These are phyloP conservation scores for Phytophthora vignae DNA, from an alignment of 352 stramenopile genomes.

Conservation along the genomic window DNA sequence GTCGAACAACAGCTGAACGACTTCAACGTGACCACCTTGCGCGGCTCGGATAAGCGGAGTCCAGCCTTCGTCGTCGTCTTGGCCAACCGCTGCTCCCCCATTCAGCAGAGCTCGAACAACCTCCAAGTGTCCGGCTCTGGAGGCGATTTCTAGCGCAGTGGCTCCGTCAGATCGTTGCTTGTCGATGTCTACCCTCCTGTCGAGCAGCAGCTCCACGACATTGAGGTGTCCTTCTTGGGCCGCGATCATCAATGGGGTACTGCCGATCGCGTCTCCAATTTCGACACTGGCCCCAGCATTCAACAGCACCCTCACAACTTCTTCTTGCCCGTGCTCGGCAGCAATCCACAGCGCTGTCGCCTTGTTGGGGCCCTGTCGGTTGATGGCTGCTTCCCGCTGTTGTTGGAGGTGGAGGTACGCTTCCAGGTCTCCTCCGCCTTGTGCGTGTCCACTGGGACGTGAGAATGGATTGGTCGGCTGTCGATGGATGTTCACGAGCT, in stretches of 20 bases:
- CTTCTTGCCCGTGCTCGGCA: constrained; percentile 21
- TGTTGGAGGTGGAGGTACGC: constrained; percentile 19
- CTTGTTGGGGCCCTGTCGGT: constrained; percentile 21
- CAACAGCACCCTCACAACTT: constrained; percentile 15
- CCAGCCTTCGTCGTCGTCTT: constrained; percentile 14
- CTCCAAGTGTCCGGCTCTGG: constrained; percentile 13
- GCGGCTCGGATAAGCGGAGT: constrained; percentile 27
- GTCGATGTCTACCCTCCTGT: constrained; percentile 18
- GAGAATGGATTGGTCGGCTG: neutral
- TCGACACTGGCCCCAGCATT: constrained; percentile 25
- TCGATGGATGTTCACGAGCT: constrained; percentile 28
- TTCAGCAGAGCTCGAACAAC: constrained; percentile 25
- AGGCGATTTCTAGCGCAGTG: constrained; percentile 20
- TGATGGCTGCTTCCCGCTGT: constrained; percentile 16
- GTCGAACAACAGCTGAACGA: constrained; percentile 25
- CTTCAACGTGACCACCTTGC: constrained; percentile 16
- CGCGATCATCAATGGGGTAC: constrained; percentile 20
- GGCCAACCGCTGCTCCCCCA: constrained; percentile 14
- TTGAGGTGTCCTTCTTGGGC: constrained; percentile 19
- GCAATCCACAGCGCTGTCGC: constrained; percentile 29
- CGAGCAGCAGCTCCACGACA: constrained; percentile 20
- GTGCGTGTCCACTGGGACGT: neutral
- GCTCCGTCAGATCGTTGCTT: constrained; percentile 18
- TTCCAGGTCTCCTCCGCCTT: constrained; percentile 7
- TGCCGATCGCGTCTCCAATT: constrained; percentile 13